These are phyloP conservation scores for Bullera alba DNA, from an alignment of 768 basidiomycete genomes.

Conservation along the genomic window DNA sequence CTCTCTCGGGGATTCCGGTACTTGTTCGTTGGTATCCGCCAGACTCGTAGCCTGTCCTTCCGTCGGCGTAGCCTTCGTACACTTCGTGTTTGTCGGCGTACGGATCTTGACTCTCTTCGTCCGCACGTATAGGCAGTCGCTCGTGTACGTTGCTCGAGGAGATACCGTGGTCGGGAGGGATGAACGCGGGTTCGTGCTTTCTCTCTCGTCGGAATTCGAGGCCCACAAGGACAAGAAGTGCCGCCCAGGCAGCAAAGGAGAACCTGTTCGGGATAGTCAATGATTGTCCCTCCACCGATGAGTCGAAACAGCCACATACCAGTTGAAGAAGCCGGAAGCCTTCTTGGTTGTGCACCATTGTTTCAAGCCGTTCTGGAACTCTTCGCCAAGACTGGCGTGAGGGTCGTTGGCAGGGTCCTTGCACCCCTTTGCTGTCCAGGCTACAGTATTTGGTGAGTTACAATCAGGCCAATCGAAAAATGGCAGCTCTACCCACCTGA, in stretches of 20 bases:
- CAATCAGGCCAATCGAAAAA: not conserved
- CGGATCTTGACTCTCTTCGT: slow-evolving; percentile 17
- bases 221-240: slow-evolving; percentile 60
- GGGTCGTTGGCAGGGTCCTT: slow-evolving; percentile 78
- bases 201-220: slow-evolving; percentile 68
- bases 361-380: slow-evolving; percentile 60
- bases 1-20: not conserved
- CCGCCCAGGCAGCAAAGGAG: slow-evolving; percentile 65
- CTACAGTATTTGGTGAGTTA: slow-evolving; percentile 30
- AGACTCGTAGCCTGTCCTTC: slow-evolving; percentile 3
- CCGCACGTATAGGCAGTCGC: not conserved
- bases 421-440: slow-evolving; percentile 84
- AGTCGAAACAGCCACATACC: slow-evolving; percentile 51
- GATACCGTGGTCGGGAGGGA: slow-evolving; percentile 50
- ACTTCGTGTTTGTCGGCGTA: slow-evolving; percentile 32
- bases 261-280: not conserved
- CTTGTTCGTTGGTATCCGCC: not conserved
- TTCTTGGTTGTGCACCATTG: slow-evolving; percentile 92
- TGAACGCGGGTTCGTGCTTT: slow-evolving; percentile 63
- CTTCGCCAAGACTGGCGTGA: slow-evolving; percentile 59
- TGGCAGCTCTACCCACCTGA: slow-evolving; percentile 42
- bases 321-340: slow-evolving; percentile 81
- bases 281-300: slow-evolving; percentile 29
- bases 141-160: slow-evolving; percentile 17
- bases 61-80: slow-evolving; percentile 4